Evolutionary conservation across 805 yeast genomes (phyloP), one percentile per base, ranked within the genome.

Genomic region (Wickerhamiella australiensis): DNA sequence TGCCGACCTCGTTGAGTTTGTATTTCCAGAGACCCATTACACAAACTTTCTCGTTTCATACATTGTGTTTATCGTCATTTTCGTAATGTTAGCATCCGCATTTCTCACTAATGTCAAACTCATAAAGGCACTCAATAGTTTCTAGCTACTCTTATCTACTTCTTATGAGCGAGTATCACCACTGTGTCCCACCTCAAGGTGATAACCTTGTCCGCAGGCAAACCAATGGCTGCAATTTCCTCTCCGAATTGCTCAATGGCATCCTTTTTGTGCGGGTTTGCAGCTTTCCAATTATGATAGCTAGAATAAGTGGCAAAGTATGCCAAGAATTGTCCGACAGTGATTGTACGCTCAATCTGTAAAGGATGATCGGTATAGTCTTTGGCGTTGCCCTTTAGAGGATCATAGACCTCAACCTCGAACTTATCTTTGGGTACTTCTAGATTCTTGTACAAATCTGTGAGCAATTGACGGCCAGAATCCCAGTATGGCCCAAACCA

Each of bases 221-320:
- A 73, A 4, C 74, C 74, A 12, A 57, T 58, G n/a, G 57, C 57
- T 46, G 68, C 67, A 53, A 79, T 58, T 52, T 73, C 76, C n/a
- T 67, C 41, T 7, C 21, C 26, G 15, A 35, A 38, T 7, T 43
- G 35, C 20, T 45, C 47, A 13, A 37, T 26, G 2, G 38, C n/a
- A 41, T 49, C 51, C 64, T 65, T 72, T 47, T 83, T 72, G 1
- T 56, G 59, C 11, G 67, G 66, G 50, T 77, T 65, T 6, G 61
- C 70, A 47, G 62, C 65, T 64, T 72, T 52, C 85, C 86, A 61
- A 63, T 76, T 68, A 62, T 80, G 85, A 61, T 74, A 77, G 1
- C 83, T 74, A 59, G 94, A 82, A 72, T 79, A 81, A 0, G 95
- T 83, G 12, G 68, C 63, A 20, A 82, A 59, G 60, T 85, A 85